Percentiles rank a stretch among this genome's conserved stretches.
These are phyloP conservation scores for Alternaria sp. DNA, from an alignment of 2,329 filamentous ascomycete species.

Conservation along the genomic window DNA sequence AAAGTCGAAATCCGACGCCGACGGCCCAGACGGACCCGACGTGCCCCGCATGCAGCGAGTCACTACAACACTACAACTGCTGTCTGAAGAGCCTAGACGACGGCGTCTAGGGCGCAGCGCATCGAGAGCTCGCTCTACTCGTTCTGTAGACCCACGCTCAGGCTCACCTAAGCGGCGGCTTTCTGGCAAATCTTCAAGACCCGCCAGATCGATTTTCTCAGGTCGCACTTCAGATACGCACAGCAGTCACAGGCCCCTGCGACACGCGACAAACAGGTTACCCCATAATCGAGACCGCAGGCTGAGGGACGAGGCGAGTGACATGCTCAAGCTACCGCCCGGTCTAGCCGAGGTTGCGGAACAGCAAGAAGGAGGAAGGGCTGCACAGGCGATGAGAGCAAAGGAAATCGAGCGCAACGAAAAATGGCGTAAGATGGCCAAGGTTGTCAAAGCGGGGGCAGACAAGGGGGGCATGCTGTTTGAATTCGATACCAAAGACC, in stretches of 20 bases:
- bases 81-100: conserved; percentile 63
- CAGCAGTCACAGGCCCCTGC: conserved; percentile 53
- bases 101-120: conserved; percentile 60
- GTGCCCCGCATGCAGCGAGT: conserved; percentile 62
- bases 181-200: conserved; percentile 56
- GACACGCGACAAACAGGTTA: conserved; percentile 61
- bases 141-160: conserved; percentile 52
- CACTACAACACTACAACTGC: conserved; percentile 65
- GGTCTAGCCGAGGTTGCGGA: conserved; percentile 57
- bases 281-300: conserved; percentile 64
- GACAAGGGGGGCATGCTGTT: conserved; percentile 70
- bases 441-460: conserved; percentile 53
- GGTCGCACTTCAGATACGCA: conserved; percentile 53
- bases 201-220: conserved; percentile 50
- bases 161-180: conserved; percentile 50
- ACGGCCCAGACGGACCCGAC: conserved; percentile 41
- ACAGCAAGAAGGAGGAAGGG: conserved; percentile 56
- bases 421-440: conserved; percentile 74
- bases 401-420: conserved; percentile 70
- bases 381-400: conserved; percentile 60
- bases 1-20: conserved; percentile 41
- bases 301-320: conserved; percentile 66
- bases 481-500: conserved; percentile 81
- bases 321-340: conserved; percentile 70
- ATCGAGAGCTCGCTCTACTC: conserved; percentile 58